phyloP scores from a whole-genome alignment of 371 early-diverging fungal genomes.

The Mucor circinelloides region DNA sequence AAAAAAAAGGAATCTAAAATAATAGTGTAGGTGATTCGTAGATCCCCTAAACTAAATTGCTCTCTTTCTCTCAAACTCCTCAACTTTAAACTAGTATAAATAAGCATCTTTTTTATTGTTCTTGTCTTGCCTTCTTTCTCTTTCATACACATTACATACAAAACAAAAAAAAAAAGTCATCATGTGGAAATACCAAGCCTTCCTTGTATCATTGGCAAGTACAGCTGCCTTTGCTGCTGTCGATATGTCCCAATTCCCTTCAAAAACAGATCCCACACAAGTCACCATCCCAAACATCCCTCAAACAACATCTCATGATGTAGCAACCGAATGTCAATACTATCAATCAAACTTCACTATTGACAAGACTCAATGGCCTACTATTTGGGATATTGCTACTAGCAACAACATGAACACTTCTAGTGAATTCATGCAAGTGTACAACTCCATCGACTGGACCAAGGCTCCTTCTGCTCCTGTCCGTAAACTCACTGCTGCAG shows the following conservation, averaged over 20 bases:
- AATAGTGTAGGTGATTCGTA: neutral
- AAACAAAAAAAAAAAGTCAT: neutral
- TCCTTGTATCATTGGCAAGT: conserved; percentile 14
- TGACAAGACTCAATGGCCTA: conserved; percentile 27
- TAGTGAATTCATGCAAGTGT: conserved; percentile 21
- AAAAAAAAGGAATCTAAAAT: neutral
- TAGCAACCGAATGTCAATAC: conserved; percentile 21
- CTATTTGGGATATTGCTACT: conserved; percentile 29
- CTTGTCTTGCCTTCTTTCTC: neutral
- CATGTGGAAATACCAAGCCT: conserved; percentile 19
- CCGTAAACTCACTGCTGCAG: conserved; percentile 20
- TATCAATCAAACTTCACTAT: conserved; percentile 24
- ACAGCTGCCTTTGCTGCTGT: conserved; percentile 14
- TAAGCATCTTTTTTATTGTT: neutral
- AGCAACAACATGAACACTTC: conserved; percentile 26
- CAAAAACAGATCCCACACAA: conserved; percentile 26
- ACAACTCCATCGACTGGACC: conserved; percentile 43
- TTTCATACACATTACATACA: neutral
- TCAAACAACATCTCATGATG: conserved; percentile 28
- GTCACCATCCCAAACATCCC: conserved; percentile 25
- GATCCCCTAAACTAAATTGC: neutral
- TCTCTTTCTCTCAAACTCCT: neutral
- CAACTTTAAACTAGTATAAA: neutral
- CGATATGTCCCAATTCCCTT: conserved; percentile 19
- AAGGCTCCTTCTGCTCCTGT: conserved; percentile 37